A percentile compares a stretch with the other conserved stretches of the same genome.
Conservation (phyloP, 1,284 basidiomycete species). For the Ustilago trichophora region DNA sequence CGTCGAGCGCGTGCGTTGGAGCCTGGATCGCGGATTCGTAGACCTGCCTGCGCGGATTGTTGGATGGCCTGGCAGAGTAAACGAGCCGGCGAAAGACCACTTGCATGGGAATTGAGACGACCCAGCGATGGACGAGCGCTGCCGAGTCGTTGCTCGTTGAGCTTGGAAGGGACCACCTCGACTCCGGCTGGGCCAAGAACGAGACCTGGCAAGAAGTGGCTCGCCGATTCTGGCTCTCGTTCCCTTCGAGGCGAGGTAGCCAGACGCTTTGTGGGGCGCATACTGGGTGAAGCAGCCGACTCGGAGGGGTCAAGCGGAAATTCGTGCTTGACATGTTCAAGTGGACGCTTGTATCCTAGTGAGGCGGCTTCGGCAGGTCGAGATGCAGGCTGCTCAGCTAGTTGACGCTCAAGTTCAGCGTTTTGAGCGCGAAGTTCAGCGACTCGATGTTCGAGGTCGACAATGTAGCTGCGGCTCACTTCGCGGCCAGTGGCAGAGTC, state of each 20-base stretch:
- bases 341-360: conserved; percentile 21
- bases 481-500: conserved; percentile 47
- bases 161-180: conserved; percentile 12
- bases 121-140: conserved; percentile 15
- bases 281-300: conserved; percentile 10
- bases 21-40: conserved; percentile 35
- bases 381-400: conserved; percentile 9
- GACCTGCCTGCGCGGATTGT: conserved; percentile 42
- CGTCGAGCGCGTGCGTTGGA: conserved; percentile 11
- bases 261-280: conserved; percentile 19
- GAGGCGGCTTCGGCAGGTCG: conserved; percentile 3
- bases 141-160: background rate
- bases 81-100: conserved; percentile 41
- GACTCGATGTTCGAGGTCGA: conserved; percentile 42
- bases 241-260: conserved; percentile 13
- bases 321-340: conserved; percentile 31
- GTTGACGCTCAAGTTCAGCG: conserved; percentile 29
- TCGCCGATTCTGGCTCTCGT: background rate
- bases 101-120: conserved; percentile 38
- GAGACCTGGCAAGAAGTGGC: conserved; percentile 19
- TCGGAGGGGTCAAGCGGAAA: conserved; percentile 24
- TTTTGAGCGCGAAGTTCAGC: conserved; percentile 36
- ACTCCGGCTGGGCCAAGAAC: conserved; percentile 32
- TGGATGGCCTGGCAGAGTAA: conserved; percentile 47
- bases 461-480: conserved; percentile 47